These are phyloP conservation scores for Penicillium rolfsii DNA, from an alignment of 2,329 filamentous ascomycete genomes.

Conservation along the genomic window DNA sequence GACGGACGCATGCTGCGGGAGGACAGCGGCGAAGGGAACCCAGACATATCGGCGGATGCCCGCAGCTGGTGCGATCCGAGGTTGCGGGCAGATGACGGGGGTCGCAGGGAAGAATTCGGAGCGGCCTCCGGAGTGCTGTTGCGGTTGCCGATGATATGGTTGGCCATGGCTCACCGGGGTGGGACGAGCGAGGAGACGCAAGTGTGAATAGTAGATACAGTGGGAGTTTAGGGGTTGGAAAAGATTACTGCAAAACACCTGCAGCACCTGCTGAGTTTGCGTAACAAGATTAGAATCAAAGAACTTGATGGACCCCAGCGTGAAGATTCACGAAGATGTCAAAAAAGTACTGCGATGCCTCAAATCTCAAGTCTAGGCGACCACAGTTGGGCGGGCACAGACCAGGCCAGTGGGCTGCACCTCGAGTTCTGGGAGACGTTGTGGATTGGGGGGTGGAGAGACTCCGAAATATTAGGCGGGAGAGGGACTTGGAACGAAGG, in stretches of 20 bases:
- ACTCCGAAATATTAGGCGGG: slow-evolving; percentile 20
- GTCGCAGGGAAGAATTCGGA: slow-evolving; percentile 76
- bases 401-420: slow-evolving; percentile 53
- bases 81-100: slow-evolving; percentile 79
- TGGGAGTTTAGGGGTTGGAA: slow-evolving; percentile 21
- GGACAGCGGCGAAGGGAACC: slow-evolving; percentile 71
- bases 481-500: slow-evolving; percentile 40
- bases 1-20: slow-evolving; percentile 85
- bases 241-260: slow-evolving; percentile 61
- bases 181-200: slow-evolving; percentile 11
- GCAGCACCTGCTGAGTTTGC: slow-evolving; percentile 75
- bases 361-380: slow-evolving; percentile 36
- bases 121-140: slow-evolving; percentile 92
- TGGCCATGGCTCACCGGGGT: slow-evolving; percentile 55
- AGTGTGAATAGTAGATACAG: slow-evolving; percentile 41
- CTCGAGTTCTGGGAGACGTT: slow-evolving; percentile 33
- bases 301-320: slow-evolving; percentile 22
- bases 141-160: slow-evolving; percentile 75
- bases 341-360: slow-evolving; percentile 32
- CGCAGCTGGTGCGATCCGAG: slow-evolving; percentile 83
- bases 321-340: slow-evolving; percentile 19
- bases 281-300: slow-evolving; percentile 32
- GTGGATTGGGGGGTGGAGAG: slow-evolving; percentile 6
- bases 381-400: slow-evolving; percentile 42
- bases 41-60: slow-evolving; percentile 93